These are phyloP conservation scores for Naganishia vishniacii DNA, from an alignment of 768 basidiomycete species.

Conservation along the genomic window DNA sequence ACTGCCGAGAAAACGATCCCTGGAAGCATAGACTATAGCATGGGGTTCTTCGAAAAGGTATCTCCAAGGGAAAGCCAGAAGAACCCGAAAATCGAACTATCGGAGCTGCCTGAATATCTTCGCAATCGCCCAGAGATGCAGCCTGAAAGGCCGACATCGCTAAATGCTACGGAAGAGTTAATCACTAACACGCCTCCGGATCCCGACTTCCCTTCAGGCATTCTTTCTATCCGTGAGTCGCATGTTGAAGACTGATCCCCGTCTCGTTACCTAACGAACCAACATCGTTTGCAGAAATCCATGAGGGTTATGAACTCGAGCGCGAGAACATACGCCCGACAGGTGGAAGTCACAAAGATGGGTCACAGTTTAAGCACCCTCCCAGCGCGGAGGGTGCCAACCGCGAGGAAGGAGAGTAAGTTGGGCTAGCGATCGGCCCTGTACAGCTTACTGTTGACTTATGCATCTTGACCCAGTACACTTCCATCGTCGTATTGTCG, in stretches of 20 bases:
- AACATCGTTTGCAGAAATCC: slow-evolving; percentile 15
- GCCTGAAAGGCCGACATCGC: not conserved
- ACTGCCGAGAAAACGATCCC: not conserved
- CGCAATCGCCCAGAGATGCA: slow-evolving; percentile 14
- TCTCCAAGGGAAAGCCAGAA: not conserved
- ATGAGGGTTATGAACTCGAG: slow-evolving; percentile 23
- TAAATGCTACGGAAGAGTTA: slow-evolving; percentile 15
- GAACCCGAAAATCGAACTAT: not conserved
- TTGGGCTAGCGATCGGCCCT: not conserved
- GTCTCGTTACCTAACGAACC: not conserved
- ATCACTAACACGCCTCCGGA: slow-evolving; percentile 10
- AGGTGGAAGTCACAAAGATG: not conserved
- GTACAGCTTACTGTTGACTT: not conserved
- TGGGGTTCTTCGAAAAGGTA: slow-evolving; percentile 25
- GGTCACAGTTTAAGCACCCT: slow-evolving; percentile 18
- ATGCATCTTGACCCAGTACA: not conserved
- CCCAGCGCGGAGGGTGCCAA: slow-evolving; percentile 14
- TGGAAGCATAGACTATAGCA: slow-evolving; percentile 11
- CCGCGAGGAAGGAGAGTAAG: slow-evolving; percentile 23
- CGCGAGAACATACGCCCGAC: slow-evolving; percentile 14
- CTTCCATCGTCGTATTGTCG: slow-evolving; percentile 23
- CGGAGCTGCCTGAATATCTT: slow-evolving; percentile 18
- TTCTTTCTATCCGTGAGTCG: slow-evolving; percentile 26
- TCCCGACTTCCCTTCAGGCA: slow-evolving; percentile 19
- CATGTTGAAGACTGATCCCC: not conserved